Evolutionary conservation across 352 stramenopile species (phyloP), one percentile per base, ranked within the genome.

Genomic region (Globisporangium nagaii): DNA sequence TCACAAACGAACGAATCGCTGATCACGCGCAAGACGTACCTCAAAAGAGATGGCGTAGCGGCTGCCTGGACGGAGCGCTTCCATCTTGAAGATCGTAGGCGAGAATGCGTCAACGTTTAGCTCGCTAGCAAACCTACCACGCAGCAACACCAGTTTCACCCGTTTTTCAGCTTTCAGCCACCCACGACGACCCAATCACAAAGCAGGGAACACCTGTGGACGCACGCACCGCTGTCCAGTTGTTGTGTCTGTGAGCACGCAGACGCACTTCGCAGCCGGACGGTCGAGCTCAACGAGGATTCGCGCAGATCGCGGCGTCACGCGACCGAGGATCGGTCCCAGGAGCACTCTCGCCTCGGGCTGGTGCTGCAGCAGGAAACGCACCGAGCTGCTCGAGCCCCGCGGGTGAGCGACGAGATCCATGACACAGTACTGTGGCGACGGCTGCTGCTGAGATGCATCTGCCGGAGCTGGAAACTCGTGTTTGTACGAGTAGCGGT

Each of bases 231-330:
- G 63, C 42, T 82, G 61, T 3, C 25, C 35, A 13, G 70, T 71
- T 28, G 40, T 44, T 36, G 54, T 35, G 27, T 80, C 70, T 11
- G 50, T 69, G 17, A 86, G 52, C 2, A 73, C 58, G 22, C 79
- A 89, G 25, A 55, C 28, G 2, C 71, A 63, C 30, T 66, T 78
- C 0, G 59, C 20, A 8, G 71, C 75, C 3, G 55, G 22, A 1
- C 71, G 72, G 44, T 88, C 79, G 19, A 89, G 46, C 36, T 89
- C 81, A 32, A 91, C 49, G 2, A 91, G 64, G 27, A 91, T 77
- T 19, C 81, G 64, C 1, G 69, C 69, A 22, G 78, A 71, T 12
- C 63, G 58, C 7, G 73, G 63, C n/a, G 75, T 84, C 13, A 89
- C 66, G 15, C 70, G 66, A 24, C 81, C 79, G 25, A 91, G 54